Percentiles rank a stretch among this genome's conserved stretches.
phyloP scores from a whole-genome alignment of 768 basidiomycete species.

The Termitomyces sp. region DNA sequence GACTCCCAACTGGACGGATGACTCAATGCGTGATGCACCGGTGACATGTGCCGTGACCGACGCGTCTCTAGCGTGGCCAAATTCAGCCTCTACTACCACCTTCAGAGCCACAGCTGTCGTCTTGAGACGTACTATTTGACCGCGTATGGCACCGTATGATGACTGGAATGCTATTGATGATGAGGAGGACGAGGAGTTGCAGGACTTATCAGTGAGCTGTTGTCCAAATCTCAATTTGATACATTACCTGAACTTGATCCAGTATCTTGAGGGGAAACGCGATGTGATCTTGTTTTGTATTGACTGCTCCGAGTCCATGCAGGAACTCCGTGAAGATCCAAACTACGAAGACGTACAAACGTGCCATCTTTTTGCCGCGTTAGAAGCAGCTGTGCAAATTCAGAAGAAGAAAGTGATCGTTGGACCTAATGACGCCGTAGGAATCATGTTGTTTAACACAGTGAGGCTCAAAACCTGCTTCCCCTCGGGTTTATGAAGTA shows the following conservation, averaged over 20 bases:
- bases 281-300: constrained; percentile 96
- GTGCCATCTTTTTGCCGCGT: constrained; percentile 73
- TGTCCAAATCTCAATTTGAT: not conserved
- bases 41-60: constrained; percentile 13
- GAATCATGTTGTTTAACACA: constrained; percentile 90
- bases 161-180: constrained; percentile 80
- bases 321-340: constrained; percentile 61
- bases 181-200: constrained; percentile 80
- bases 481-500: constrained; percentile 1
- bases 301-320: constrained; percentile 92
- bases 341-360: constrained; percentile 63
- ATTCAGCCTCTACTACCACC: not conserved
- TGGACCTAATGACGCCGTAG: constrained; percentile 86
- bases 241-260: not conserved
- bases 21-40: constrained; percentile 6
- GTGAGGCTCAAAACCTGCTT: constrained; percentile 40
- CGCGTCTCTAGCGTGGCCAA: constrained; percentile 4
- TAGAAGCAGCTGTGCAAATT: constrained; percentile 82
- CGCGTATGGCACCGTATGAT: constrained; percentile 58
- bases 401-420: constrained; percentile 88
- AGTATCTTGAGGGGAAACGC: constrained; percentile 70
- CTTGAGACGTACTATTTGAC: not conserved
- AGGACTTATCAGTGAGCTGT: constrained; percentile 55
- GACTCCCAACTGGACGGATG: too few relatives aligned
- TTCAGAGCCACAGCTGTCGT: not conserved